Conservation (phyloP, 306 rosid species). For the Macrotyloma uniflorum region DNA sequence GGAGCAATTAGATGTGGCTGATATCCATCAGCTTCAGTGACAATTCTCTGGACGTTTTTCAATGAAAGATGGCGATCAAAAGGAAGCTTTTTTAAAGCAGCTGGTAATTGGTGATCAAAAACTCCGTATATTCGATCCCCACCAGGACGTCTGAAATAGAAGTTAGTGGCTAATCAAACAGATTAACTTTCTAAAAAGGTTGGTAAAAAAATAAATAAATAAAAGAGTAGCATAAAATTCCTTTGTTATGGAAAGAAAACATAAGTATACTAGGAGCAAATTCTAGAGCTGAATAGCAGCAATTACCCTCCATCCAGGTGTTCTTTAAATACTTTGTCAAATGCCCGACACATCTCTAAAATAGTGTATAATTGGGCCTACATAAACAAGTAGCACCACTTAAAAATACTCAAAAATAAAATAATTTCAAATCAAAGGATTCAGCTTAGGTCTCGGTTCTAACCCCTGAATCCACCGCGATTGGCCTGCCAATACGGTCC, state of each 20-base stretch:
- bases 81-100: conserved; percentile 95
- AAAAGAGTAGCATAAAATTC: background rate
- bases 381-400: conserved; percentile 36
- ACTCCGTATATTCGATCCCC: conserved; percentile 98
- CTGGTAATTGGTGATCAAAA: conserved; percentile 94
- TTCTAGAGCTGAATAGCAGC: conserved; percentile 21
- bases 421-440: conserved; percentile 31
- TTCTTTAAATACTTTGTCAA: conserved; percentile 96
- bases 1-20: conserved; percentile 99
- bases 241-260: background rate
- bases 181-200: conserved; percentile 5
- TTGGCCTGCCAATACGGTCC: conserved; percentile 97
- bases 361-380: conserved; percentile 97
- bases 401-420: background rate
- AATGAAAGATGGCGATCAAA: conserved; percentile 90
- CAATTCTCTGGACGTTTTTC: conserved; percentile 92
- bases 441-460: conserved; percentile 35
- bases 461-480: conserved; percentile 97
- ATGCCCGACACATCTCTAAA: conserved; percentile 96
- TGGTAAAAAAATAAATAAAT: background rate
- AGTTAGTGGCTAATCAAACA: conserved; percentile 26
- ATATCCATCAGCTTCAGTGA: conserved; percentile 97
- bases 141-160: conserved; percentile 82
- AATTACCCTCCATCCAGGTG: conserved; percentile 99
- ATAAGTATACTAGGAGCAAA: conserved; percentile 21